phyloP scores from a whole-genome alignment of 257 asterid species.

The Penstemon barbatus region DNA sequence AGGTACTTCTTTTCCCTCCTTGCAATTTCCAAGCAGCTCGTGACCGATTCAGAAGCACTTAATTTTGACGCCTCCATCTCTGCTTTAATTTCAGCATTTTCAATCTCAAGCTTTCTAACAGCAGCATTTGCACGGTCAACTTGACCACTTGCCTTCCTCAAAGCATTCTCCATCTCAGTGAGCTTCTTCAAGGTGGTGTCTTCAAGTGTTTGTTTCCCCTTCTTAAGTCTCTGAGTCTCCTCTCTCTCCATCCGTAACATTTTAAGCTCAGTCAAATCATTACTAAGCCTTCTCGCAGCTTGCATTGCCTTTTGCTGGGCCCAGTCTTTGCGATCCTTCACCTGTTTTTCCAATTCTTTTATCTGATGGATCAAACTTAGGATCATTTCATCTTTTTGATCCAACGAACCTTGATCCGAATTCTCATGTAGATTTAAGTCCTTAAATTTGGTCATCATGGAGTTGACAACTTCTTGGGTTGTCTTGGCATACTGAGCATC shows the following conservation, averaged over 20 bases:
- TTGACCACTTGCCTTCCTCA: constrained; percentile 81
- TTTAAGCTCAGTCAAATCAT: constrained; percentile 88
- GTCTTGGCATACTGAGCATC: constrained; percentile 54
- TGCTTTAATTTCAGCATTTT: constrained; percentile 88
- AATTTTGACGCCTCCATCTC: constrained; percentile 92
- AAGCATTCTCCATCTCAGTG: constrained; percentile 76
- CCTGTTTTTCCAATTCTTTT: constrained; percentile 83
- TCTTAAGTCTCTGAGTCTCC: constrained; percentile 69
- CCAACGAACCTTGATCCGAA: constrained; percentile 52
- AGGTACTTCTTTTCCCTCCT: constrained; percentile 84
- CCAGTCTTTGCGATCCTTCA: constrained; percentile 90
- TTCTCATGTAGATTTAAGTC: constrained; percentile 84
- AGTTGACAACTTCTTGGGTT: constrained; percentile 67
- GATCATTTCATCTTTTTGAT: constrained; percentile 82
- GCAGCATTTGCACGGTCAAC: constrained; percentile 83
- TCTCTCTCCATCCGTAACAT: constrained; percentile 87
- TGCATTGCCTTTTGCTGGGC: constrained; percentile 97
- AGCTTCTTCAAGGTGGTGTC: constrained; percentile 69
- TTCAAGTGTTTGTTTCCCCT: constrained; percentile 71
- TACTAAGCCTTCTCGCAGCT: constrained; percentile 91
- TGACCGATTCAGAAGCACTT: constrained; percentile 89
- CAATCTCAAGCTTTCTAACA: constrained; percentile 76
- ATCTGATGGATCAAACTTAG: constrained; percentile 73
- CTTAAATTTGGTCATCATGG: constrained; percentile 75
- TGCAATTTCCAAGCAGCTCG: constrained; percentile 67